Evolutionary conservation across 1,139 yeast genomes (phyloP), one percentile per base, ranked within the genome.

Genomic region (Hyphopichia pseudoburtonii): DNA sequence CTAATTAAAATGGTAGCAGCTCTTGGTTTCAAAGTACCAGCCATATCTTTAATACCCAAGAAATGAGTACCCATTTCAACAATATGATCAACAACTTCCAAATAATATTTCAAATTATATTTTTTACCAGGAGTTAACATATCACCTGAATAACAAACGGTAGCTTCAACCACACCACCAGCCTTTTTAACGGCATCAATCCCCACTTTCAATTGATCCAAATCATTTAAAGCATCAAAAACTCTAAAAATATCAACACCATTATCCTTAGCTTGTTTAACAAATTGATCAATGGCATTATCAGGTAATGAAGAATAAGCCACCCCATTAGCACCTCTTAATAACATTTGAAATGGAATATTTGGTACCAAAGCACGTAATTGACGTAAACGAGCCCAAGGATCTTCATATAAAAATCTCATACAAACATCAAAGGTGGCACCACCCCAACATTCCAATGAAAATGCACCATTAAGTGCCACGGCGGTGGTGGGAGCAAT

Each of bases 361-460:
- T 92, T 94, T 57, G 99, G 99, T 42, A 94, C 98, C 41, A 85
- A 77, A 54, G 78, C 78, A 66, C 98, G 80, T 62, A 92, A 73
- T 64, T 81, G 76, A 66, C 96, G 82, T 60, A 92, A 78, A 66
- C 99, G 82, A 42, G 79, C 95, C 99, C 99, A 92, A 50, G 99
- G 99, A 62, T 90, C 97, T 73, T 92, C 99, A 63, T 90, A 90
- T 56, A 92, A 76, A 76, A 94, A 94, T 66, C 98, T 81, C 97
- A 92, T 90, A 43, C 96, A 86, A 39, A 92, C 98, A 60, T 92
- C 99, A 57, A 92, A 92, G 24, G 99, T 92, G 40, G 99, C 98
- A 67, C 99, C 99, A 68, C 99, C 99, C 99, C 99, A 92, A 73
- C 97, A 92, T 71, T 92, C 99, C 39, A 92, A 73, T 12, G 98